Evolutionary conservation across 768 basidiomycete genomes (phyloP).

Genomic region (Naganishia kalamii): DNA sequence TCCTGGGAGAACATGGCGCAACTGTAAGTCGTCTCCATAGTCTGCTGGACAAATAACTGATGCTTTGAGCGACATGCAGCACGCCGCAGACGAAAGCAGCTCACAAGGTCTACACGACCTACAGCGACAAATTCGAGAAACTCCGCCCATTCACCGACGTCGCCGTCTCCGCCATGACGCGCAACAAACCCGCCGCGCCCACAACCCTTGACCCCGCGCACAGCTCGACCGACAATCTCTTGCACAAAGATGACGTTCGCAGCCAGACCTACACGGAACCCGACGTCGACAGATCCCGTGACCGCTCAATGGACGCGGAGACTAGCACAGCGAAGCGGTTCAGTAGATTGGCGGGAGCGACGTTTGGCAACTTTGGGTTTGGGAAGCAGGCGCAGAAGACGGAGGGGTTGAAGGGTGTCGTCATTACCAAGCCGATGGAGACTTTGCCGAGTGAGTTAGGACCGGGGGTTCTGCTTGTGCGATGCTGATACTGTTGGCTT

Average conservation of each 20-base stretch:
- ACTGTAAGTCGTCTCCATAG: conserved; percentile 29
- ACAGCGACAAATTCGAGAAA: conserved; percentile 15
- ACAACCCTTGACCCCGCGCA: conserved; percentile 30
- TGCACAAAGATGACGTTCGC: conserved; percentile 33
- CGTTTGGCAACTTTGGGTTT: conserved; percentile 60
- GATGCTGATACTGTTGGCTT: not conserved
- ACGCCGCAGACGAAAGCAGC: conserved; percentile 41
- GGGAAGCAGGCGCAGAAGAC: conserved; percentile 71
- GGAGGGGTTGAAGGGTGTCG: conserved; percentile 57
- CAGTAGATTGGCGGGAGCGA: conserved; percentile 27
- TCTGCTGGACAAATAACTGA: not conserved
- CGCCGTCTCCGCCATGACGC: conserved; percentile 49
- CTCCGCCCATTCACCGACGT: conserved; percentile 5
- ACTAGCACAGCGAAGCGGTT: conserved; percentile 6
- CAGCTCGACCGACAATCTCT: not conserved
- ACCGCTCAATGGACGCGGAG: conserved; percentile 28
- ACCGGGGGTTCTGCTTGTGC: not conserved
- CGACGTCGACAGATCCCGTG: conserved; percentile 46
- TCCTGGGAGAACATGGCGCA: conserved; percentile 44
- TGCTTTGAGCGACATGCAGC: conserved; percentile 8
- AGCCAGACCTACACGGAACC: conserved; percentile 47
- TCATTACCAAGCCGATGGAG: conserved; percentile 38
- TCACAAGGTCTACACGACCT: conserved; percentile 26
- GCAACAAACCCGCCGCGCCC: conserved; percentile 49
- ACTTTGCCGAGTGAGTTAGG: conserved; percentile 37